Base-by-base conservation (phyloP, 2,329 filamentous ascomycete species). In the Claviceps cyperi region DNA sequence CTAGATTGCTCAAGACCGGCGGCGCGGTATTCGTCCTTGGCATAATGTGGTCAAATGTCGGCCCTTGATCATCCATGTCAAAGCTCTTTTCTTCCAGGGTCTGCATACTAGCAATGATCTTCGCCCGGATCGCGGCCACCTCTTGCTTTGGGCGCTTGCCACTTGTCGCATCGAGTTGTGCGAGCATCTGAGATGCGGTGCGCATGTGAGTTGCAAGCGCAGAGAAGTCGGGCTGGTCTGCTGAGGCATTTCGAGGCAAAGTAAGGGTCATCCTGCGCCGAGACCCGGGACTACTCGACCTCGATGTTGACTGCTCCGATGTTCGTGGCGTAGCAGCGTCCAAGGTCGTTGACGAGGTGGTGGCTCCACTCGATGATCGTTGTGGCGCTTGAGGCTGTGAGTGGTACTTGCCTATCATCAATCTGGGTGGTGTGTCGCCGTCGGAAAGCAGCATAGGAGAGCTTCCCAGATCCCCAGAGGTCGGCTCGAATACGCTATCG, bases 101-200 rank as follows among this genome's bases (percentile, higher is more conserved):
- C 63, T 92, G 86, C 87, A 92, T 92, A 64, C 86, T 91, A 2
- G 86, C 86, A 58, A 92, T 92, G 55, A 92, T 92, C 66, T 87
- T 89, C 40, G 85, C 81, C 57, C 87, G 77, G 63, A 92, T 92
- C 7, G 86, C 84, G 17, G 85, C 86, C 4, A 92, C 86, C 65
- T 92, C 86, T 32, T 81, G 79, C 60, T 78, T 84, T 1, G 86
- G 86, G 36, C 86, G 75, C 66, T 91, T 92, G 28, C 85, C 83
- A 55, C 83, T 83, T 21, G 84, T 91, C 2, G 84, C 78, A 52
- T 92, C 86, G 9, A 92, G 73, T 59, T 92, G 86, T 14, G 86
- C 84, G 43, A 92, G 71, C 86, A 92, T 92, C 64, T 90, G 85
- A 14, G 86, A 87, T 4, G 86, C 86, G 4, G 86, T 89, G 19